Evolutionary conservation across 371 early-diverging fungal genomes (phyloP).

Genomic region (Circinella umbellata): DNA sequence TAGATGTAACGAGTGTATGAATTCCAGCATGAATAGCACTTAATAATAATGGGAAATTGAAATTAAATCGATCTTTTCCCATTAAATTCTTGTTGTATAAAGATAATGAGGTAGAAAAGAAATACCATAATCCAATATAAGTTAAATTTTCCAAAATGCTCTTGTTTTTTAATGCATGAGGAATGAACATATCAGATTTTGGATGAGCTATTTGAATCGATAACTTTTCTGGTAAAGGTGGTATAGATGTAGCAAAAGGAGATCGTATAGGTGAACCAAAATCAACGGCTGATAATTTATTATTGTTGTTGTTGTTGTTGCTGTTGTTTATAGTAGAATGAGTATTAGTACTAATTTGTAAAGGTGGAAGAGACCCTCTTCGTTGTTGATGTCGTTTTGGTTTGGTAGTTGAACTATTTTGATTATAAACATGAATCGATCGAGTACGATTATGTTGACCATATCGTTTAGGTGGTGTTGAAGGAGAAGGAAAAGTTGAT

Average conservation of each 20-base stretch:
- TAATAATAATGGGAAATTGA: constrained; percentile 81
- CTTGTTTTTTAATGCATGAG: constrained; percentile 20
- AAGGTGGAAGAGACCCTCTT: constrained; percentile 26
- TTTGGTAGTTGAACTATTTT: background rate
- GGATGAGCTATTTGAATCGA: constrained; percentile 30
- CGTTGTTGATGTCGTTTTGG: background rate
- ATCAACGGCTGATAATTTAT: constrained; percentile 22
- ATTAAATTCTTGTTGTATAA: constrained; percentile 86
- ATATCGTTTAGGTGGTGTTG: constrained; percentile 5
- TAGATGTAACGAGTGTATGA: constrained; percentile 62
- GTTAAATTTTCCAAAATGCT: constrained; percentile 37
- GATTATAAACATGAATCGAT: constrained; percentile 20
- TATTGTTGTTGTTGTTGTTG: background rate
- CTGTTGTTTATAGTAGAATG: too few species aligned
- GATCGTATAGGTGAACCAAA: constrained; percentile 27
- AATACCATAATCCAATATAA: constrained; percentile 63
- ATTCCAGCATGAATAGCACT: constrained; percentile 72
- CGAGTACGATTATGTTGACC: constrained; percentile 14
- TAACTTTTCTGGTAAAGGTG: constrained; percentile 29
- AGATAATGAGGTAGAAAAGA: constrained; percentile 77
- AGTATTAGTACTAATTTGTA: constrained; percentile 11
- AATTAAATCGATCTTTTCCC: constrained; percentile 76
- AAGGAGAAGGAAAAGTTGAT: background rate
- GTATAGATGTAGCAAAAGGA: constrained; percentile 22
- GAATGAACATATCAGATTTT: constrained; percentile 19